Base-by-base conservation (phyloP, 2,329 filamentous ascomycete genomes). In the Trichoderma hamatum region DNA sequence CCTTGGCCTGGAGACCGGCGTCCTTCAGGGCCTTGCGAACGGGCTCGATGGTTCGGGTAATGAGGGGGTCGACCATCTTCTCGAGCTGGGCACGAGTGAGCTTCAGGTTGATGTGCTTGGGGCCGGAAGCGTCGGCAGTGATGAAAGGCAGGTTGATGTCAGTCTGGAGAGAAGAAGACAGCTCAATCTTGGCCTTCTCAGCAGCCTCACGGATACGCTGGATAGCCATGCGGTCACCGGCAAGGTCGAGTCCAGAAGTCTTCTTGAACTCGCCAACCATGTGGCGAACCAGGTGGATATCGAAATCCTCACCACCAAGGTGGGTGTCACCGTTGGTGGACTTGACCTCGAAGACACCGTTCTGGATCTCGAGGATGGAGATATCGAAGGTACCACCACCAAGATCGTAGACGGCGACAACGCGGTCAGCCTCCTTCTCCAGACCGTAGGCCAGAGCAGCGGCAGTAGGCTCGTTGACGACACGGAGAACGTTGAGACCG, bases 321-420 rank as follows among this genome's bases (percentile, higher is more conserved):
- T 98, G 95, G 73, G 95, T 98, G 82, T 98, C 95, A 90, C 95
- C 95, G 83, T 97, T 97, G 85, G 95, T 98, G 21, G 95, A 97
- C 89, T 97, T 97, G 82, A 98, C 95, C 86, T 97, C 95, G 82
- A 98, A 98, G 68, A 98, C 94, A 82, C 95, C 95, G 83, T 94
- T 94, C 85, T 97, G 94, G 79, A 98, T 97, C 84, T 97, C 94
- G 19, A 98, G 91, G 72, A 97, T 90, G 72, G 94, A 97, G 83
- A 98, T 96, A 93, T 98, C 95, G 84, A 98, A 98, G 76, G 94
- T 98, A 89, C 94, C 94, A 89, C 94, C 94, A 85, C 94, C 94
- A 77, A 98, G 88, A 91, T 98, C 94, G 86, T 97, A 98, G 81
- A 98, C 94, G 76, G 94, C 94, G 77, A 97, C 92, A 71, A 97